Conservation (phyloP, 2,329 filamentous ascomycete genomes). For the Aspergillus awamori region DNA sequence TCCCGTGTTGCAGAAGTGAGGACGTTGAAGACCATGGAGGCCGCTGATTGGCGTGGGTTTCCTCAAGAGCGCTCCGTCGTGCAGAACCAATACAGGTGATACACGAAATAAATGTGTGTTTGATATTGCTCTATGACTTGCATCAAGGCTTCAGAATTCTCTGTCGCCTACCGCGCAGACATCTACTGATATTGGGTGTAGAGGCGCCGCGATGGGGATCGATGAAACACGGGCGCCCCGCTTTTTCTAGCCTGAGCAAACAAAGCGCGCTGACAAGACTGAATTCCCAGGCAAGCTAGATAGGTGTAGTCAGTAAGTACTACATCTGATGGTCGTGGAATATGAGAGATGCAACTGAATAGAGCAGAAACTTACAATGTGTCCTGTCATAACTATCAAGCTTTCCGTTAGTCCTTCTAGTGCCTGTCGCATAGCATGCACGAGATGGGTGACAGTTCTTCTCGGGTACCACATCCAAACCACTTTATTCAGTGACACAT, state of each 20-base stretch:
- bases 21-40: neutral
- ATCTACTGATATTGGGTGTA: neutral
- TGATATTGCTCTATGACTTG: neutral
- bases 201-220: neutral
- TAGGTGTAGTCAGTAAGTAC: neutral
- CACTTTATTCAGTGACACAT: neutral
- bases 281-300: neutral
- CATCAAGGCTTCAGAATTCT: neutral
- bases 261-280: neutral
- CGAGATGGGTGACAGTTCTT: neutral
- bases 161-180: slow-evolving; percentile 1
- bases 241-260: neutral
- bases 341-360: neutral
- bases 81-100: neutral
- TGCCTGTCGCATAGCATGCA: neutral
- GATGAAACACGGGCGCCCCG: slow-evolving; percentile 8
- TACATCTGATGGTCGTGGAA: neutral
- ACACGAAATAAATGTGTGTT: neutral
- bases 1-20: slow-evolving; percentile 18
- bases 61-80: slow-evolving; percentile 11
- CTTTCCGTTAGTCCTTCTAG: neutral
- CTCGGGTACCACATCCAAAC: neutral
- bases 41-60: slow-evolving; percentile 9
- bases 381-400: neutral
- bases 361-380: neutral